phyloP scores from a whole-genome alignment of 345 rosid species.

The Citrus unshiu region DNA sequence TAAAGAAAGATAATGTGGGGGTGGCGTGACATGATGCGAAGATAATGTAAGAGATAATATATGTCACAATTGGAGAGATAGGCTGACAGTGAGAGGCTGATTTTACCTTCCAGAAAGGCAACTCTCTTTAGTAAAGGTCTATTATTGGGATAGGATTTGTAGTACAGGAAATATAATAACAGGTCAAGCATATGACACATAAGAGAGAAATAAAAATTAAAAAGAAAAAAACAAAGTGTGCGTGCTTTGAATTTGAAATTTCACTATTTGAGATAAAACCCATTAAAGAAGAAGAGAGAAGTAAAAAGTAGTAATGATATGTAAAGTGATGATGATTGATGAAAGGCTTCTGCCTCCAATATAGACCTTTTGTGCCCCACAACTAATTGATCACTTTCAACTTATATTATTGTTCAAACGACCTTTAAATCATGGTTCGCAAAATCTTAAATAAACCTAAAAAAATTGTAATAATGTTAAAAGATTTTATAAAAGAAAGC shows the following conservation, averaged over 20 bases:
- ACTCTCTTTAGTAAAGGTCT: neutral
- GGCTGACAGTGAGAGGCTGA: neutral
- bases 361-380: constrained; percentile 10
- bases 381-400: neutral
- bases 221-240: too few species aligned
- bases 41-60: constrained; percentile 22
- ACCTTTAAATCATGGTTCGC: constrained; percentile 19
- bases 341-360: constrained; percentile 9
- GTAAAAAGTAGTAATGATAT: constrained; percentile 24
- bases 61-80: neutral
- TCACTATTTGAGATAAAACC: constrained; percentile 19
- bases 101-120: constrained; percentile 22
- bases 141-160: constrained; percentile 11
- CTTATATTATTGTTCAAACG: neutral
- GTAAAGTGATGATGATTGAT: neutral
- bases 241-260: neutral
- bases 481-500: too few species aligned
- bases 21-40: constrained; percentile 8
- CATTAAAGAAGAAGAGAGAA: constrained; percentile 10
- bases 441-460: neutral
- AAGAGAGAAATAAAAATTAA: neutral
- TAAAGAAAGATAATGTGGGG: constrained; percentile 17
- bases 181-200: constrained; percentile 3
- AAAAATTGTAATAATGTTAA: too few species aligned
- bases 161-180: constrained; percentile 5